A percentile compares a stretch with the other conserved stretches of the same genome.
Conservation (phyloP, 352 stramenopile genomes). For the Globisporangium takayamanum region DNA sequence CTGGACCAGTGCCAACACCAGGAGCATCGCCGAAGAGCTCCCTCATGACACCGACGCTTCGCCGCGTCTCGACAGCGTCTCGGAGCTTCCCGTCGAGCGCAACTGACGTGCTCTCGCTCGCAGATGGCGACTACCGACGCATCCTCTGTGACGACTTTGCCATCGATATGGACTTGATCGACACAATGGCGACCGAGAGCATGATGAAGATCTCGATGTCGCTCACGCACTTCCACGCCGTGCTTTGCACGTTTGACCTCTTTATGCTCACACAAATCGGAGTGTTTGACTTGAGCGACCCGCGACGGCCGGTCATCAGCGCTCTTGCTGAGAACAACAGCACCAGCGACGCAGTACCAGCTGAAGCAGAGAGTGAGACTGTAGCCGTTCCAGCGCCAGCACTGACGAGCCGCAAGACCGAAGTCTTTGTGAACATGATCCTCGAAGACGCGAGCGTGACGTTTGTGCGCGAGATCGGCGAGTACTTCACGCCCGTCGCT, state of each 20-base stretch:
- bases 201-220: slow-evolving; percentile 45
- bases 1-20: slow-evolving; percentile 14
- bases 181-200: slow-evolving; percentile 34
- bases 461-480: slow-evolving; percentile 65
- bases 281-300: slow-evolving; percentile 11
- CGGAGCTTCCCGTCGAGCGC: neutral
- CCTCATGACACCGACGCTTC: neutral
- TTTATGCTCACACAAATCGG: slow-evolving; percentile 25
- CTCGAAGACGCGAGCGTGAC: slow-evolving; percentile 66
- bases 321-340: neutral
- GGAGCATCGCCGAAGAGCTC: slow-evolving; percentile 19
- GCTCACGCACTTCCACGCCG: slow-evolving; percentile 62
- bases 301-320: neutral
- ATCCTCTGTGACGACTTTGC: slow-evolving; percentile 72
- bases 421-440: slow-evolving; percentile 40
- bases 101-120: slow-evolving; percentile 3
- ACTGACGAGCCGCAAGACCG: neutral
- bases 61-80: neutral
- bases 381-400: too few species aligned
- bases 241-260: slow-evolving; percentile 57
- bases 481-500: slow-evolving; percentile 63
- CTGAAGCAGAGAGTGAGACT: neutral
- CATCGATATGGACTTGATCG: slow-evolving; percentile 57
- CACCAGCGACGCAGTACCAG: neutral
- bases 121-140: slow-evolving; percentile 29